These are phyloP conservation scores for Gossypium aridum DNA, from an alignment of 441 rosid species.

Conservation along the genomic window DNA sequence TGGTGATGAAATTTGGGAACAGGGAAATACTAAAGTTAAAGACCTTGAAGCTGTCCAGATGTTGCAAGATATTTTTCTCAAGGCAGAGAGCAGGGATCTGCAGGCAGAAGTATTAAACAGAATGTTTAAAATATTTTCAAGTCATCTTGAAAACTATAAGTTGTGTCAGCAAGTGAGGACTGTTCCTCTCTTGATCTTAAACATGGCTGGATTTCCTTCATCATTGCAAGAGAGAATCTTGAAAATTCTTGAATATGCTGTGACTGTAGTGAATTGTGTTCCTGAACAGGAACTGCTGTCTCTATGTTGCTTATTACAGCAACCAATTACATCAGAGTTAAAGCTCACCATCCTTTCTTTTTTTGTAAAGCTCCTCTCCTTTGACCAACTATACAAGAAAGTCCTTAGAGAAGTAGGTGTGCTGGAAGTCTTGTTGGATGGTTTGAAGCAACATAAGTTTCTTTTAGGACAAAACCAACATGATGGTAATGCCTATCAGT, in stretches of 20 bases:
- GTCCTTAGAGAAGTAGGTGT: slow-evolving; percentile 98
- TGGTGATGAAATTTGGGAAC: slow-evolving; percentile 75
- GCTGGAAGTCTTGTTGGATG: slow-evolving; percentile 90
- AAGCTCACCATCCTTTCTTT: slow-evolving; percentile 93
- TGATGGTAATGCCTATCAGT: slow-evolving; percentile 35
- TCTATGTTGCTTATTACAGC: slow-evolving; percentile 98
- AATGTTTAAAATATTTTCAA: slow-evolving; percentile 98
- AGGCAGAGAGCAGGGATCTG: slow-evolving; percentile 77
- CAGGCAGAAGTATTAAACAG: slow-evolving; percentile 98
- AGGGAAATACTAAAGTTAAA: slow-evolving; percentile 78
- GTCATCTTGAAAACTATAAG: slow-evolving; percentile 93
- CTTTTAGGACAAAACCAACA: slow-evolving; percentile 70
- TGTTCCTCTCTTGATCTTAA: slow-evolving; percentile 91
- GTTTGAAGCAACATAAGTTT: slow-evolving; percentile 92
- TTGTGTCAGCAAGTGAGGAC: slow-evolving; percentile 92
- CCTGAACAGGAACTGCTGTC: slow-evolving; percentile 99
- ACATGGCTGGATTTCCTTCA: slow-evolving; percentile 93
- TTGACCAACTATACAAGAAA: slow-evolving; percentile 98
- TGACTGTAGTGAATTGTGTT: slow-evolving; percentile 96
- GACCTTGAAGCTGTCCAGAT: slow-evolving; percentile 99
- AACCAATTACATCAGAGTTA: slow-evolving; percentile 79
- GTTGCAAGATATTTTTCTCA: slow-evolving; percentile 96
- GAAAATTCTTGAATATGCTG: slow-evolving; percentile 99
- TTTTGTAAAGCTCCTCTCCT: slow-evolving; percentile 94
- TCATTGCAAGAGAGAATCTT: slow-evolving; percentile 92